Evolutionary conservation across 495 filamentous ascomycete genomes (phyloP).

Genomic region (Mytilinidion resinicola): DNA sequence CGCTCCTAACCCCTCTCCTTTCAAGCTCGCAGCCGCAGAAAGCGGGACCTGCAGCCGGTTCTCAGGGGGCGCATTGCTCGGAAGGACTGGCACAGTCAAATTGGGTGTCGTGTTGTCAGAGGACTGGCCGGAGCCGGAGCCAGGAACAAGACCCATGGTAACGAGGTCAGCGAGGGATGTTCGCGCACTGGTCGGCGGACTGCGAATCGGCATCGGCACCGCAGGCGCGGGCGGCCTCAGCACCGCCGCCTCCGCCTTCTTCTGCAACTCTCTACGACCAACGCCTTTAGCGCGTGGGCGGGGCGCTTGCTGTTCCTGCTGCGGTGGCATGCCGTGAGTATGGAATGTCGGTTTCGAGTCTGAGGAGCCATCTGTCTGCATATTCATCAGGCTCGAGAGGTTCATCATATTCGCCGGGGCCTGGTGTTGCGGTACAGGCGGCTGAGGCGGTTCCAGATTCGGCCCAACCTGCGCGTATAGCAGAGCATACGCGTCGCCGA

Average conservation of each 20-base stretch:
- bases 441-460: slow-evolving; percentile 30
- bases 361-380: slow-evolving; percentile 9
- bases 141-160: not conserved
- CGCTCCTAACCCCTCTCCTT: not conserved
- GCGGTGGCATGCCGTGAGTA: not conserved
- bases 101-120: not conserved
- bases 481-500: slow-evolving; percentile 78
- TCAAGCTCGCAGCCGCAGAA: not conserved
- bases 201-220: slow-evolving; percentile 21
- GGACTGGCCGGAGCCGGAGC: slow-evolving; percentile 3
- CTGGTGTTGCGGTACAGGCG: slow-evolving; percentile 1
- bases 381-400: slow-evolving; percentile 31
- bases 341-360: not conserved
- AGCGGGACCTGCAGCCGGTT: not conserved
- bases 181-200: slow-evolving; percentile 1
- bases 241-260: slow-evolving; percentile 54
- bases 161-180: not conserved
- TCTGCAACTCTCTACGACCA: slow-evolving; percentile 56
- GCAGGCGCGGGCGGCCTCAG: slow-evolving; percentile 22
- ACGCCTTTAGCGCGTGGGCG: slow-evolving; percentile 51
- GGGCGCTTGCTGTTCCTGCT: not conserved
- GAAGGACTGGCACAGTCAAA: not conserved
- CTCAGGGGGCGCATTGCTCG: not conserved
- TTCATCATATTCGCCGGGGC: slow-evolving; percentile 23
- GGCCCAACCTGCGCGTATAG: slow-evolving; percentile 49